A percentile compares a stretch with the other conserved stretches of the same genome.
phyloP scores from a whole-genome alignment of 1,139 yeast genomes.

The Geotrichum bryndzae region DNA sequence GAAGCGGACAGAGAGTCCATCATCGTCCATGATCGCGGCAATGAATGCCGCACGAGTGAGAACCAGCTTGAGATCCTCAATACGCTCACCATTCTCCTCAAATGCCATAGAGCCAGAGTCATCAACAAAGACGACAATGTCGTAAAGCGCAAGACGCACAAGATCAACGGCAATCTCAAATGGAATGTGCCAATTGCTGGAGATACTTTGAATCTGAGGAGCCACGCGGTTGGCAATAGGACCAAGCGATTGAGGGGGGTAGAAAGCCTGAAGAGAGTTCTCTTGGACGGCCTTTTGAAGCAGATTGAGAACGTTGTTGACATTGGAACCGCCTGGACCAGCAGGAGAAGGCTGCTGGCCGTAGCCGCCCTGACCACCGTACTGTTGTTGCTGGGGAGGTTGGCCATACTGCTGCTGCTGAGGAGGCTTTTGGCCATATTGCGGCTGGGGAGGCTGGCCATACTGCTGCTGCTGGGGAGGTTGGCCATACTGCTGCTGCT shows the following conservation, averaged over 20 bases:
- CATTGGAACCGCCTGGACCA: neutral
- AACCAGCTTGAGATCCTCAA: conserved; percentile 32
- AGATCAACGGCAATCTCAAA: conserved; percentile 31
- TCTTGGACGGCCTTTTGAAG: conserved; percentile 29
- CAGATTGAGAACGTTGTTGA: neutral
- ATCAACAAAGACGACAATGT: conserved; percentile 31
- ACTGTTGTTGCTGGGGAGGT: conserved; percentile 22
- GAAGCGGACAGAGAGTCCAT: conserved; percentile 33
- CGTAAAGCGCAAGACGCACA: conserved; percentile 31
- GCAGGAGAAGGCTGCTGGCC: neutral
- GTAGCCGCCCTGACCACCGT: conserved; percentile 20
- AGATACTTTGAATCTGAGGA: conserved; percentile 24
- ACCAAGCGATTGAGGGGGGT: conserved; percentile 30
- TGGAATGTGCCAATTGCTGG: conserved; percentile 30
- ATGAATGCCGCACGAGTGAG: conserved; percentile 30
- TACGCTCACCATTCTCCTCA: conserved; percentile 35
- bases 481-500: conserved; percentile 18
- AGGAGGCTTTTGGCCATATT: conserved; percentile 11
- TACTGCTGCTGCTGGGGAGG: conserved; percentile 22
- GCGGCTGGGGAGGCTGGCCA: conserved; percentile 21
- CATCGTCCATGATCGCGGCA: conserved; percentile 30
- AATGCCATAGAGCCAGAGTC: conserved; percentile 36
- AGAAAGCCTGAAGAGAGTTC: conserved; percentile 29
- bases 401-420: conserved; percentile 18
- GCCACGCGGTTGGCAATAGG: conserved; percentile 26